phyloP scores from a whole-genome alignment of 257 asterid genomes.

The Pogostemon cablin region DNA sequence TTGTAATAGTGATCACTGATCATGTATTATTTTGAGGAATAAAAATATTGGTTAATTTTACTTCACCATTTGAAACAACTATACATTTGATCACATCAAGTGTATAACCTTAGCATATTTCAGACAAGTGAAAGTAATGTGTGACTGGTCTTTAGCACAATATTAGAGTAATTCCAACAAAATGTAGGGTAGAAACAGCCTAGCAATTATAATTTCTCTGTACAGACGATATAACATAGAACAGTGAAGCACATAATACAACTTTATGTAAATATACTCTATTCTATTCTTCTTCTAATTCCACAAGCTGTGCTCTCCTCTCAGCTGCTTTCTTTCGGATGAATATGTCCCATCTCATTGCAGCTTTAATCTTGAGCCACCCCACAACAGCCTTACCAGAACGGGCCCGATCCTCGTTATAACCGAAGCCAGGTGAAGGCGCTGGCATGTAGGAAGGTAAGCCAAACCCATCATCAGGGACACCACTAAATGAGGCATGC shows the following conservation, averaged over 20 bases:
- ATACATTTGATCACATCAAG: too few relatives aligned
- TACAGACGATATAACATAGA: conserved; percentile 38
- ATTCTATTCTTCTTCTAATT: conserved; percentile 75
- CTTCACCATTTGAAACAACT: too few relatives aligned
- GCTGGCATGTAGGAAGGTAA: conserved; percentile 65
- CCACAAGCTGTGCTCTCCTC: conserved; percentile 90
- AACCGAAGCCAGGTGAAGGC: conserved; percentile 61
- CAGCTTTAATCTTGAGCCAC: conserved; percentile 97
- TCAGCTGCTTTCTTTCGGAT: conserved; percentile 97
- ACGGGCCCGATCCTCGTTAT: conserved; percentile 62
- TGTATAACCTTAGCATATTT: too few relatives aligned
- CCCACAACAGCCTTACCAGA: conserved; percentile 93
- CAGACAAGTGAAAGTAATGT: too few relatives aligned
- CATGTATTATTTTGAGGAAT: not conserved
- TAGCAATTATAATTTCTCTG: conserved; percentile 34
- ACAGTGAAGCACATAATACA: conserved; percentile 24
- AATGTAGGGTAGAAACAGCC: not conserved
- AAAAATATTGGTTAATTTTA: not conserved
- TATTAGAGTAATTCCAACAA: too few relatives aligned
- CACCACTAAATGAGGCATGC: conserved; percentile 43
- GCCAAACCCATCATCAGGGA: conserved; percentile 62
- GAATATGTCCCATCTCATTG: conserved; percentile 98
- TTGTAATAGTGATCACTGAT: not conserved
- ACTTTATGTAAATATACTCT: not conserved
- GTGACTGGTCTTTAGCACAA: too few relatives aligned